phyloP scores from a whole-genome alignment of 2,329 filamentous ascomycete genomes.

The Elsinoe ampelina region DNA sequence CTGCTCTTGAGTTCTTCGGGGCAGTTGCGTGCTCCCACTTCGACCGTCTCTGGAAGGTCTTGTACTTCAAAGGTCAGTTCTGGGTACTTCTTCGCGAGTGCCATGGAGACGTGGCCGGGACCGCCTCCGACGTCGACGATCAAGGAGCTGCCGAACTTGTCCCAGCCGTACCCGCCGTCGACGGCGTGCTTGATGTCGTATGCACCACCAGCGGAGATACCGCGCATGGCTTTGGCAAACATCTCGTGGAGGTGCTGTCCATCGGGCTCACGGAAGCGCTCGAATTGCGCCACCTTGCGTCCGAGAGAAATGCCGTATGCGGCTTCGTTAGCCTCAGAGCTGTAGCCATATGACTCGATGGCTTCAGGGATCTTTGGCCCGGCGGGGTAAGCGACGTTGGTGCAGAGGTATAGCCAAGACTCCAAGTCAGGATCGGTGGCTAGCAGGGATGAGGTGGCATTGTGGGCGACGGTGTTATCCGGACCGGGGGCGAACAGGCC shows the following conservation, averaged over 20 bases:
- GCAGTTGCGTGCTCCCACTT: slow-evolving; percentile 19
- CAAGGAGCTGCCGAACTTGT: slow-evolving; percentile 16
- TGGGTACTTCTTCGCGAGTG: slow-evolving; percentile 18
- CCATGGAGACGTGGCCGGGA: slow-evolving; percentile 20
- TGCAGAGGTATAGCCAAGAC: slow-evolving; percentile 19
- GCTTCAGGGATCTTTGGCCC: slow-evolving; percentile 19
- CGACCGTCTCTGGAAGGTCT: slow-evolving; percentile 20
- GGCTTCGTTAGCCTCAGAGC: slow-evolving; percentile 19
- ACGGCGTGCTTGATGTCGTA: slow-evolving; percentile 20
- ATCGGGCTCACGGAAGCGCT: slow-evolving; percentile 19
- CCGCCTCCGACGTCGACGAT: slow-evolving; percentile 21
- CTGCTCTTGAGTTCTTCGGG: slow-evolving; percentile 15
- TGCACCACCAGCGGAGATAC: slow-evolving; percentile 19
- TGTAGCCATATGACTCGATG: slow-evolving; percentile 18
- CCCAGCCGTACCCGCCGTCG: slow-evolving; percentile 20
- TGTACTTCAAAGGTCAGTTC: slow-evolving; percentile 20
- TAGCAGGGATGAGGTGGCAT: slow-evolving; percentile 17
- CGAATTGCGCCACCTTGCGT: slow-evolving; percentile 19
- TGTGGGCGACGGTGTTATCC: slow-evolving; percentile 17
- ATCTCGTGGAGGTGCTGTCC: slow-evolving; percentile 18
- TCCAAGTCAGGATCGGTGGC: slow-evolving; percentile 20
- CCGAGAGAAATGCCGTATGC: slow-evolving; percentile 18
- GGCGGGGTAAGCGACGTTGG: slow-evolving; percentile 19
- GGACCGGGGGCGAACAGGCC: slow-evolving; percentile 17
- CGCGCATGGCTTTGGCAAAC: slow-evolving; percentile 20